Base-by-base conservation (phyloP, 169 alveolate genomes). In the Condylostoma magnum region DNA sequence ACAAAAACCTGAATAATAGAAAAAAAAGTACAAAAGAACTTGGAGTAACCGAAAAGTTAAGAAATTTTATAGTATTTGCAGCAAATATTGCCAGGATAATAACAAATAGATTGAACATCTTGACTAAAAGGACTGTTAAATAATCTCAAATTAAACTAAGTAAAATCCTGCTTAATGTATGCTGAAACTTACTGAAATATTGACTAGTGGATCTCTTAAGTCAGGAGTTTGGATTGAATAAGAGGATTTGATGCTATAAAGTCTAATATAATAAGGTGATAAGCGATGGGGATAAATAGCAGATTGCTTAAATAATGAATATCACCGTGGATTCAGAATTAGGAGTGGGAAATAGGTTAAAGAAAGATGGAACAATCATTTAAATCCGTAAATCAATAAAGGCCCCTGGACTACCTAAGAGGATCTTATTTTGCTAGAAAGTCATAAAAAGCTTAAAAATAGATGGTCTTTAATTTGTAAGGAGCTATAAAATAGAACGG, bases 231-330 rank as follows among this genome's bases (percentile, higher is more conserved):
- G 86, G 86, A 34, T 76, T 34, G 30, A 63, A 4, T 48, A 75
- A 58, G 91, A 88, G 51, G 84, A 79, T n/a, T 83, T 77, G 3
- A 75, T 84, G 31, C 57, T 76, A 25, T 68, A 68, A 27, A 53
- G 73, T 27, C 75, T 88, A 22, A 48, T 72, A 36, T 71, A 79
- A 75, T 74, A 73, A 28, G 92, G 90, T 0, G 70, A 84, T 0
- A 69, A 79, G 57, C 78, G 84, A 54, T 88, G 94, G 94, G 77
- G 87, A 25, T 76, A 74, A 51, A 80, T 88, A 18, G 92, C 94
- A 0, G 77, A 82, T 60, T 82, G 66, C 46, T 75, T 89, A 18
- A 77, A 82, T 46, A 57, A 57, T 28, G 47, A 69, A 51, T 38
- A 77, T 6, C 76, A 56, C 31, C 50, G 52, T 47, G 81, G 77